Base-by-base conservation (phyloP, 768 basidiomycete genomes). In the Rossbeevera mucosa region DNA sequence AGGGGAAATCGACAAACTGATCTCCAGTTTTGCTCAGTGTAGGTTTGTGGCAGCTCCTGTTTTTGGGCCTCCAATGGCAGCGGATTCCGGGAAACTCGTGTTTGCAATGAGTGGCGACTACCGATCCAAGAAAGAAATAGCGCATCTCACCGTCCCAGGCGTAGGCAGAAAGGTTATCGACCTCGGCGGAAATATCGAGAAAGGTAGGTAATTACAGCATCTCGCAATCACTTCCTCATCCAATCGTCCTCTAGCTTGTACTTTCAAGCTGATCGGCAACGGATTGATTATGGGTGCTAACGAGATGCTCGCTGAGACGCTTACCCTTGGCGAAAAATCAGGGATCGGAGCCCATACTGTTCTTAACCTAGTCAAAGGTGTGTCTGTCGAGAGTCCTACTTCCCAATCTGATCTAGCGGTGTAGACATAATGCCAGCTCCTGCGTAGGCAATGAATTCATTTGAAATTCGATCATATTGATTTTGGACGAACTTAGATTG, bases 141-240 rank as follows among this genome's bases (percentile, higher is more conserved):
- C 83, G 1, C 80, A 89, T 62, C 73, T 87, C n/a, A 75, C 91
- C 25, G 82, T 92, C 0, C 92, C 92, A 13, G 80, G 85, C 5
- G 77, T 92, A 43, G 93, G 84, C 18, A 75, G 80, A 55, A 92
- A 89, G 64, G 81, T 84, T 26, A 69, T 85, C 20, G 93, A 94
- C 65, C 76, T 95, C 11, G 93, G 93, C 22, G 84, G 80, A 22
- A 91, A 94, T 65, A 76, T 94, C 28, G 89, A 93, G 71, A 86
- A 89, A 71, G 91, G 88, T 79, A 28, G 7, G 59, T 53, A 11
- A 21, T 29, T 28, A 31, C n/a, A 42, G 14, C 11, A 16, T 54
- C 20, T 57, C 1, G 13, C 7, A 18, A 18, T n/a, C 24, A 11
- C 41, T 20, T 41, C 25, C 26, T 52, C 44, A 54, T 25, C 20